phyloP scores from a whole-genome alignment of 306 rosid genomes.

The apple (Malus domestica) region ASM211411v1 NC_041791.1:3302501-3303000 shows the following conservation, averaged over 20 bases:
- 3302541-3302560: slow-evolving; percentile 17
- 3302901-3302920: background rate
- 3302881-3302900: background rate
- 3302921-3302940: background rate
- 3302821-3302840: background rate
- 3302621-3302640: slow-evolving; percentile 16
- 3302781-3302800: background rate
- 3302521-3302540: slow-evolving; percentile 1
- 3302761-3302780: slow-evolving; percentile 1
- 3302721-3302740: background rate
- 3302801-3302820: background rate
- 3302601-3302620: slow-evolving; percentile 16
- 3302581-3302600: slow-evolving; percentile 18
- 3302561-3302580: slow-evolving; percentile 14
- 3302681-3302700: background rate
- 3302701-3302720: background rate
- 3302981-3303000: background rate
- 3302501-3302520: slow-evolving; percentile 17
- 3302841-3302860: background rate
- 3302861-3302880: background rate
- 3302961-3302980: background rate
- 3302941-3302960: slow-evolving; percentile 8
- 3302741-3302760: background rate
- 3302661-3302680: background rate
- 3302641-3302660: background rate